These are phyloP conservation scores for Ophiostoma novo-ulmi DNA, from an alignment of 2,329 filamentous ascomycete genomes.

Conservation along the genomic window DNA sequence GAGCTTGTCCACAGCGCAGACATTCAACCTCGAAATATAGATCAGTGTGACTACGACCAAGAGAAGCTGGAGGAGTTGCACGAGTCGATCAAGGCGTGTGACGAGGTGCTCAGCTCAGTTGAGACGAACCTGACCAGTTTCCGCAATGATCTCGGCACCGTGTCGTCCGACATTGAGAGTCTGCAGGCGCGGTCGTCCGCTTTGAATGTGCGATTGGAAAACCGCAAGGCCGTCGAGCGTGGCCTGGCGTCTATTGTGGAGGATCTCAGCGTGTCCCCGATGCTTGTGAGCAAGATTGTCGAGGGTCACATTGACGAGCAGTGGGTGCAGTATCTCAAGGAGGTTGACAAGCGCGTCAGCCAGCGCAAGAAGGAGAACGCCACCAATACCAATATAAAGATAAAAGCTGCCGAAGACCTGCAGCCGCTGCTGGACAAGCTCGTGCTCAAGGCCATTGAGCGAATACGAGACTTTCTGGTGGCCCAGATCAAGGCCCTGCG, in stretches of 20 bases:
- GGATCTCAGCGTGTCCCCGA: slow-evolving; percentile 81
- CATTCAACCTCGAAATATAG: neutral
- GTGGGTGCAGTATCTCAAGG: slow-evolving; percentile 77
- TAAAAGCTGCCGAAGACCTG: slow-evolving; percentile 77
- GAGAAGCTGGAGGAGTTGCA: slow-evolving; percentile 86
- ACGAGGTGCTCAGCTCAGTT: slow-evolving; percentile 87
- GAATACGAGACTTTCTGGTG: slow-evolving; percentile 91
- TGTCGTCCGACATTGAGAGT: slow-evolving; percentile 92
- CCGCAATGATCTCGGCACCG: slow-evolving; percentile 82
- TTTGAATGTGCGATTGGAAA: slow-evolving; percentile 79
- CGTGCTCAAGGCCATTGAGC: slow-evolving; percentile 81
- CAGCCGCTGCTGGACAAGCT: slow-evolving; percentile 80
- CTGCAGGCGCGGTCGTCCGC: slow-evolving; percentile 80
- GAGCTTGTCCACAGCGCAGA: slow-evolving; percentile 52
- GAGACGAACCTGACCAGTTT: slow-evolving; percentile 90
- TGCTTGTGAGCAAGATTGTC: slow-evolving; percentile 75
- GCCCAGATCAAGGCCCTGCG: slow-evolving; percentile 89
- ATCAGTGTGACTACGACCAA: slow-evolving; percentile 59
- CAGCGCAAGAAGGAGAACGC: slow-evolving; percentile 29
- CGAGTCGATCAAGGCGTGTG: slow-evolving; percentile 80
- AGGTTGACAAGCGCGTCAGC: slow-evolving; percentile 71
- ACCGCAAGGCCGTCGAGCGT: slow-evolving; percentile 84
- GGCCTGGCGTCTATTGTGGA: slow-evolving; percentile 83
- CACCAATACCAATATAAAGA: slow-evolving; percentile 63
- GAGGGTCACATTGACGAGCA: slow-evolving; percentile 85